Base-by-base conservation (phyloP, 2,329 filamentous ascomycete genomes). In the Penicillium sp. region DNA sequence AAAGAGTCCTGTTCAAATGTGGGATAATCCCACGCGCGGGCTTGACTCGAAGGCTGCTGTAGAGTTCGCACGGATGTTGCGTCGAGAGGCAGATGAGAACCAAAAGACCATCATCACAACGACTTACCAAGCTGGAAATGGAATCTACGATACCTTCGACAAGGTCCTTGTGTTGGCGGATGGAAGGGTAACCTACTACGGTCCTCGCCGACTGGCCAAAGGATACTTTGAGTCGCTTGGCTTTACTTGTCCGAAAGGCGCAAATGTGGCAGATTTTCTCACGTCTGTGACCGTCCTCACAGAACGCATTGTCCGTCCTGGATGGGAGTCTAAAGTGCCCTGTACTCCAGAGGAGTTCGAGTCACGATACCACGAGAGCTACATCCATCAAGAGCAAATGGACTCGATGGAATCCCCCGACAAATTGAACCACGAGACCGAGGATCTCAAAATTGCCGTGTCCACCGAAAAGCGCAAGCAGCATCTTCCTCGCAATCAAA, bases 51-150 rank as follows among this genome's bases (percentile, higher is more conserved):
- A 82, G 68, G 87, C 84, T 4, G 87, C 86, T 0, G 75, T 87
- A 1, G 81, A 87, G 44, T 88, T 82, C 60, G 79, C 82, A 24
- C 83, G 83, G 53, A 80, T 84, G 16, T 73, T 89, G 11, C 78
- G 87, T 7, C 80, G 82, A 6, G 78, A 89, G 77, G 87, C 87
- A 0, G 83, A 89, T 56, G 78, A 85, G 3, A 78, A 84, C 6
- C 82, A 83, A 0, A 78, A 87, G 13, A 78, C 85, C 0, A 83
- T 85, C 2, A 82, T 89, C 44, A 82, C 87, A 2, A 88, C 86
- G 0, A 79, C 88, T 0, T 90, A 90, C 68, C 88, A 90, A 67
- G 87, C 88, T 1, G 85, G 86, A 7, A 87, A 90, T 54, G 85
- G 82, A 6, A 89, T 90, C 59, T 89, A 88, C 68, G 78, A 88